A percentile compares a stretch with the other conserved stretches of the same genome.
Conservation (phyloP, 139 green algal species). For the Micromonas commoda region DNA sequence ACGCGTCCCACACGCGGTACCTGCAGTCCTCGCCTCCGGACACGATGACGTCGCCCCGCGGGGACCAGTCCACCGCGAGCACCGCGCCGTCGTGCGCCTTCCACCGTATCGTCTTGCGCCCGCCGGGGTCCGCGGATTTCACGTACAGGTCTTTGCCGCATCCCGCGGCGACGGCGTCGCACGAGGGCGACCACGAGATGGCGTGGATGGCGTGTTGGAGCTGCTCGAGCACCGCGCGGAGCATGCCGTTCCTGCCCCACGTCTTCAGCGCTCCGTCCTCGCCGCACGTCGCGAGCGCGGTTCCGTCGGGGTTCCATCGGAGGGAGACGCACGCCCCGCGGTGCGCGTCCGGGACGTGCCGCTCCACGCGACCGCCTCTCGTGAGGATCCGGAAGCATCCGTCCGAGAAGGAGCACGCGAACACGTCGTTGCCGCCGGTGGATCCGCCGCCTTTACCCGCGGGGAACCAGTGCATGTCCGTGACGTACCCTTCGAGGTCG, state of each 20-base stretch:
- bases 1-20: slow-evolving; percentile 67
- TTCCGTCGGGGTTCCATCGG: slow-evolving; percentile 67
- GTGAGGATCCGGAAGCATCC: slow-evolving; percentile 59
- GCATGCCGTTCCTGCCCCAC: slow-evolving; percentile 69
- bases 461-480: slow-evolving; percentile 60
- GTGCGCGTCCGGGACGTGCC: slow-evolving; percentile 63
- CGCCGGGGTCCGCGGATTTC: slow-evolving; percentile 44
- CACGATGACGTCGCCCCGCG: slow-evolving; percentile 59
- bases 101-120: slow-evolving; percentile 31
- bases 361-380: slow-evolving; percentile 54
- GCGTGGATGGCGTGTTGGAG: slow-evolving; percentile 52
- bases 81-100: slow-evolving; percentile 41
- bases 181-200: slow-evolving; percentile 59
- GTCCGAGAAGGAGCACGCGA: slow-evolving; percentile 60
- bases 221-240: slow-evolving; percentile 58
- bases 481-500: slow-evolving; percentile 49
- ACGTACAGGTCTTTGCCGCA: slow-evolving; percentile 52
- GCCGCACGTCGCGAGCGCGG: slow-evolving; percentile 59
- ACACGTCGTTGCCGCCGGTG: slow-evolving; percentile 45
- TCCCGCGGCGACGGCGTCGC: slow-evolving; percentile 51
- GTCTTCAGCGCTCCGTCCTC: slow-evolving; percentile 74
- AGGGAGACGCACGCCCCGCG: slow-evolving; percentile 55
- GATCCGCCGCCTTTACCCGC: slow-evolving; percentile 39
- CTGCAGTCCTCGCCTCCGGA: slow-evolving; percentile 68
- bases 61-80: slow-evolving; percentile 64